Evolutionary conservation across 2,329 filamentous ascomycete species (phyloP), one percentile per base, ranked within the genome.

Genomic region (Ophiognomonia clavigignenti-juglandacearum): DNA sequence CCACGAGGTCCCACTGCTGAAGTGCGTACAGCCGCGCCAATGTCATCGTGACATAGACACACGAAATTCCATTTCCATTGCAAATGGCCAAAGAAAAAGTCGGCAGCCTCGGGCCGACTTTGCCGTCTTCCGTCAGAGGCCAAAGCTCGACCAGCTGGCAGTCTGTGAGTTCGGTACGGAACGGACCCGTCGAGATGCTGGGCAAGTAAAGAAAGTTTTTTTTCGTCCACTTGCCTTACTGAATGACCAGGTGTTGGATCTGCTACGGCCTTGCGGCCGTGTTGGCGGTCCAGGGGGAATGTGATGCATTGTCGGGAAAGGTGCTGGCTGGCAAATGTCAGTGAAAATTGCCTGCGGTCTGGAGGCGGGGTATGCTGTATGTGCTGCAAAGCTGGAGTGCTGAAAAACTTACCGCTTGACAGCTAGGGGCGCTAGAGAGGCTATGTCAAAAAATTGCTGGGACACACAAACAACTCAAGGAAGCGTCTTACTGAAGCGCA

Each of bases 191-290:
- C 29, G 29, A 14, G 14, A 10, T 32, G 7, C 29, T n/a, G n/a
- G n/a, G n/a, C n/a, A n/a, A n/a, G n/a, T n/a, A 32, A 32, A 14
- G 7, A 16, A 35, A 35, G 29, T 14, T 32, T 16, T 5, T 13
- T 19, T 16, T 36, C 22, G 36, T 40, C 19, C 22, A 46, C 51
- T 3, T 6, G 51, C 51, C 40, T 53, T 51, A 38, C 51, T 39
- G 35, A 53, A 53, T 4, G 51, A 53, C 43, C 43, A 53, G 24
- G 51, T 53, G 6, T 51, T 45, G 16, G 51, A 48, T 43, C 51
- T 40, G n/a, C 24, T 44, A 14, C 51, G 47, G 23, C 50, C 44
- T 4, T 23, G 19, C 18, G 37, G 39, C 26, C 26, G 51, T 13
- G 41, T 39, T 32, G 51, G 51, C 11, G 47, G 51, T 14, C 48